Percentiles rank a stretch among this genome's conserved stretches.
Conservation (phyloP, 2,329 filamentous ascomycete species). For the Nigrospora oryzae region DNA sequence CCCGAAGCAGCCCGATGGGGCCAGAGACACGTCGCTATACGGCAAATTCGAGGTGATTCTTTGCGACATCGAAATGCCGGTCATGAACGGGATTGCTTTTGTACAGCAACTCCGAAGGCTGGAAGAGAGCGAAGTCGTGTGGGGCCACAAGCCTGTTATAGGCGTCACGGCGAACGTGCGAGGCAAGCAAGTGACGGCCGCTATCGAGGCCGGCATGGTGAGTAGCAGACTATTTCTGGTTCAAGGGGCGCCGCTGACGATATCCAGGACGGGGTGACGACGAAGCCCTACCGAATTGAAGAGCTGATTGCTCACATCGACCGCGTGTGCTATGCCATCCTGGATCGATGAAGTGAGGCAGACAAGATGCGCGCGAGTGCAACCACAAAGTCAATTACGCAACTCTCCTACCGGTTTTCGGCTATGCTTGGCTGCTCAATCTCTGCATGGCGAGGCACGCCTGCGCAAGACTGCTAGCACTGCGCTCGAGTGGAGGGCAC, state of each 20-base stretch:
- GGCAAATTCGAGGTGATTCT: conserved; percentile 14
- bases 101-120: conserved; percentile 11
- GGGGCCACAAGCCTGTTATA: conserved; percentile 14
- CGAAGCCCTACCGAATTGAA: conserved; percentile 17
- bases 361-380: no score
- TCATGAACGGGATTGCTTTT: conserved; percentile 18
- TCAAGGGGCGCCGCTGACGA: conserved; percentile 1
- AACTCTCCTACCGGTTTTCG: no score
- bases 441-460: no score
- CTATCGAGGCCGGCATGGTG: conserved; percentile 18
- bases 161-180: conserved; percentile 19
- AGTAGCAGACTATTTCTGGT: background rate
- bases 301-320: conserved; percentile 17
- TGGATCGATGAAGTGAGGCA: no score
- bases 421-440: no score
- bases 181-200: conserved; percentile 13
- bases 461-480: no score
- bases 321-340: conserved; percentile 6
- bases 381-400: no score
- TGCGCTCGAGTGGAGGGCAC: no score
- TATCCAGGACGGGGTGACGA: conserved; percentile 16
- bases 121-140: conserved; percentile 8
- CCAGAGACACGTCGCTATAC: background rate
- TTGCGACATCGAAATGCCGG: conserved; percentile 19
- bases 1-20: background rate